A percentile compares a stretch with the other conserved stretches of the same genome.
Evolutionary conservation across 495 filamentous ascomycete genomes (phyloP).

Genomic region (Lasiosphaeris hirsuta): DNA sequence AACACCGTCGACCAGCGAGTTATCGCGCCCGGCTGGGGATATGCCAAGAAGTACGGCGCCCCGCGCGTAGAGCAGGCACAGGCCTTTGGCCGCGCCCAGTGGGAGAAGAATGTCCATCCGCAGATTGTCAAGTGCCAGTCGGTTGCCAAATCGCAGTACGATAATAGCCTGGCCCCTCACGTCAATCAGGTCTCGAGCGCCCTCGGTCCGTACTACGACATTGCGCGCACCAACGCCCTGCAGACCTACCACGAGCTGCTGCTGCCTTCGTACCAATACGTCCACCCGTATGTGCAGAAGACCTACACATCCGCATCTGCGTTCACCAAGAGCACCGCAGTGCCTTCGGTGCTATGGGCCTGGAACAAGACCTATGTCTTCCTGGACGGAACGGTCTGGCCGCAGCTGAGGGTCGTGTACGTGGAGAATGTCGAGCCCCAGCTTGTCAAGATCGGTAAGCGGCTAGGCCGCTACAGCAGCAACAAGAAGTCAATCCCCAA

Average conservation of each 20-base stretch:
- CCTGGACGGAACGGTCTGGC: conserved; percentile 71
- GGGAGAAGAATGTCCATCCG: conserved; percentile 73
- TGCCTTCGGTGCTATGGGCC: conserved; percentile 68
- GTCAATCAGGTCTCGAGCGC: conserved; percentile 55
- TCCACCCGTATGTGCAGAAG: conserved; percentile 69
- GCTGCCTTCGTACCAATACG: conserved; percentile 68
- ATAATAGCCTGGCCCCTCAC: conserved; percentile 66
- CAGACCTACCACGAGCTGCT: conserved; percentile 69
- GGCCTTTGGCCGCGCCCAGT: conserved; percentile 63
- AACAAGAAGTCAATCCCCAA: conserved; percentile 29
- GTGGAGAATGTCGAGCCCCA: conserved; percentile 93
- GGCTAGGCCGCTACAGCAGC: conserved; percentile 71
- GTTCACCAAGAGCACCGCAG: conserved; percentile 64
- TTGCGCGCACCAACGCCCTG: conserved; percentile 55
- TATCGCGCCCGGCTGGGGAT: conserved; percentile 60
- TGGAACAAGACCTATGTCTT: conserved; percentile 67
- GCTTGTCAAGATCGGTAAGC: conserved; percentile 83
- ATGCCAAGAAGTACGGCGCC: conserved; percentile 73
- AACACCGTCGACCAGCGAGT: conserved; percentile 60
- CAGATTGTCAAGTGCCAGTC: conserved; percentile 61
- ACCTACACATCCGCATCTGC: conserved; percentile 63
- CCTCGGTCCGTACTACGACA: conserved; percentile 68
- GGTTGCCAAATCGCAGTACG: conserved; percentile 62
- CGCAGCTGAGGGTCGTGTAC: conserved; percentile 73
- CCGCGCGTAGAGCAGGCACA: conserved; percentile 67